These are phyloP conservation scores for Phaeosphaeriaceae sp. DNA, from an alignment of 2,329 filamentous ascomycete species.

Conservation along the genomic window DNA sequence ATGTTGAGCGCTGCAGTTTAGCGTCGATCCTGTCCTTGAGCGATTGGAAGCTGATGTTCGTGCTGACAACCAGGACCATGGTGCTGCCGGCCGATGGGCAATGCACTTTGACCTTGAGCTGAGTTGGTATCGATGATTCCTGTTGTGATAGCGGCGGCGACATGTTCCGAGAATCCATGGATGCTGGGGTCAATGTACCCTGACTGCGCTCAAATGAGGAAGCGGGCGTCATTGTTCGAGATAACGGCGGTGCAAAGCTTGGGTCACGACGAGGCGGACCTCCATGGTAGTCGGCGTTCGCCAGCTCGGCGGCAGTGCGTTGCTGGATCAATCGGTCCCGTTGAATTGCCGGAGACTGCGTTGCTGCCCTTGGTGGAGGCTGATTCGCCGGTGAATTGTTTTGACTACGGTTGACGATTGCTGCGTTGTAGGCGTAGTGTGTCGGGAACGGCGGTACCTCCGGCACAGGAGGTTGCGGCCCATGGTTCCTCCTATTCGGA, in stretches of 20 bases:
- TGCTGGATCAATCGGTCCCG: constrained; percentile 62
- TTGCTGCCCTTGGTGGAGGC: constrained; percentile 73
- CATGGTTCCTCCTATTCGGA: constrained; percentile 63
- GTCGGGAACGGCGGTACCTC: constrained; percentile 62
- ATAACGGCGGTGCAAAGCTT: constrained; percentile 27
- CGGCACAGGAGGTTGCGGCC: constrained; percentile 48
- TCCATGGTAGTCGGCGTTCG: constrained; percentile 49
- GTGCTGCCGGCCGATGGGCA: constrained; percentile 80
- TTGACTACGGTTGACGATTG: constrained; percentile 76
- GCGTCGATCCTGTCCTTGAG: constrained; percentile 95
- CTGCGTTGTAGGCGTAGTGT: constrained; percentile 64
- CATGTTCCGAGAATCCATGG: constrained; percentile 48
- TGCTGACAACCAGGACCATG: constrained; percentile 93
- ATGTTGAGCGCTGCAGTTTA: constrained; percentile 87
- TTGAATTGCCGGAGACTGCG: constrained; percentile 73
- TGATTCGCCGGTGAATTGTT: constrained; percentile 78
- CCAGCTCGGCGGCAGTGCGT: constrained; percentile 42
- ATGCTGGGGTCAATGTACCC: constrained; percentile 45
- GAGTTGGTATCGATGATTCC: constrained; percentile 63
- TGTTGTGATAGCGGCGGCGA: constrained; percentile 43
- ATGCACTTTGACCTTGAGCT: constrained; percentile 95
- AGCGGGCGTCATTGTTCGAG: constrained; percentile 47
- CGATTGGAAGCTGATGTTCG: constrained; percentile 93
- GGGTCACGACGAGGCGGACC: constrained; percentile 42
- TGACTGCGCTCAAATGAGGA: constrained; percentile 48